phyloP scores from a whole-genome alignment of 257 asterid species.

The Knoxia roxburghii region DNA sequence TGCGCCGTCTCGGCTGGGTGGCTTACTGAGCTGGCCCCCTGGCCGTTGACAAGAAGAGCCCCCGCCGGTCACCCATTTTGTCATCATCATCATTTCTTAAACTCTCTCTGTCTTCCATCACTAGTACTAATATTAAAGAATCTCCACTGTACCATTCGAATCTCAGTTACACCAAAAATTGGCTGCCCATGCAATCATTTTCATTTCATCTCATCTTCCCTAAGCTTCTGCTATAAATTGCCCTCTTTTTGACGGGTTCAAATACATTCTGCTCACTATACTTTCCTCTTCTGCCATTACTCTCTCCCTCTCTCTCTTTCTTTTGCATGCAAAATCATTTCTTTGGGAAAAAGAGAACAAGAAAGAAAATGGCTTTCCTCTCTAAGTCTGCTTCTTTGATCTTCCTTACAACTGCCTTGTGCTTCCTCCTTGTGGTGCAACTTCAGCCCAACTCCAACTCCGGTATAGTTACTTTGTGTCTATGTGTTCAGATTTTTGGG shows the following conservation, averaged over 20 bases:
- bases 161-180: conserved; percentile 8
- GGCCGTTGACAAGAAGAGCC: conserved; percentile 15
- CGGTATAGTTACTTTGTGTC: conserved; percentile 3
- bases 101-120: too few species aligned
- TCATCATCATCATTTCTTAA: conserved; percentile 8
- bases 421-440: conserved; percentile 8
- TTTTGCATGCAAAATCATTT: too few species aligned
- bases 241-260: not conserved
- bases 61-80: not conserved
- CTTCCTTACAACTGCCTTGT: conserved; percentile 4
- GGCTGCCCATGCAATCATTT: conserved; percentile 27
- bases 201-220: too few species aligned
- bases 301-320: too few species aligned
- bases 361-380: conserved; percentile 2
- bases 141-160: not conserved
- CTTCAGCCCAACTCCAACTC: conserved; percentile 5
- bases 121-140: not conserved
- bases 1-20: conserved; percentile 2
- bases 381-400: conserved; percentile 4
- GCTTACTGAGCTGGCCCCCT: conserved; percentile 8
- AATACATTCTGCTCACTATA: not conserved
- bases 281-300: too few species aligned
- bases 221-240: conserved; percentile 15
- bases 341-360: too few species aligned
- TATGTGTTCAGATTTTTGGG: not conserved